Evolutionary conservation across 768 basidiomycete species (phyloP).

Genomic region (Auricularia sp.): DNA sequence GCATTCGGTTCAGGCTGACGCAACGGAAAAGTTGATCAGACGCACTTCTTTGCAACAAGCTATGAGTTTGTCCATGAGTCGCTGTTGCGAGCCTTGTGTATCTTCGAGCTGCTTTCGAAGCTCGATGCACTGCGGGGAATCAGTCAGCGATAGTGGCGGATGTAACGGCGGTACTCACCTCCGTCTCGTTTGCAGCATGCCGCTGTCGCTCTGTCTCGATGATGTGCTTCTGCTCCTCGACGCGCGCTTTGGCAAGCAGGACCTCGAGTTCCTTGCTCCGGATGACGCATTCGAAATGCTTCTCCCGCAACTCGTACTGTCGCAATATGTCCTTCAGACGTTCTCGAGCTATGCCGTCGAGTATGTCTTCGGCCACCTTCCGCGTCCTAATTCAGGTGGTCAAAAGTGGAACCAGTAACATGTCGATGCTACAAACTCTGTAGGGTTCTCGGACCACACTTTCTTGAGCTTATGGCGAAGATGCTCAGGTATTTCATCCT

Average conservation of each 20-base stretch:
- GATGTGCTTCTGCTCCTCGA: conserved; percentile 78
- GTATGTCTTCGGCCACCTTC: conserved; percentile 70
- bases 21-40: background rate
- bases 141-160: background rate
- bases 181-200: conserved; percentile 59
- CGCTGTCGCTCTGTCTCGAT: conserved; percentile 58
- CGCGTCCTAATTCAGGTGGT: conserved; percentile 41
- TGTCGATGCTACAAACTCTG: conserved; percentile 42
- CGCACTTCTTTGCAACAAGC: conserved; percentile 82
- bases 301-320: conserved; percentile 84
- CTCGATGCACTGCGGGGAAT: conserved; percentile 43
- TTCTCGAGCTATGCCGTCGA: conserved; percentile 80
- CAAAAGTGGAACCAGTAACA: background rate
- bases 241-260: conserved; percentile 73
- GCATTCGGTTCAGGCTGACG: conserved; percentile 10
- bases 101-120: conserved; percentile 71
- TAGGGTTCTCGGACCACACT: conserved; percentile 67
- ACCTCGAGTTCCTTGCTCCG: conserved; percentile 89
- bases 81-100: conserved; percentile 66
- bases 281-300: conserved; percentile 86
- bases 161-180: conserved; percentile 36
- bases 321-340: conserved; percentile 78
- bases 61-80: conserved; percentile 76
- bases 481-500: conserved; percentile 61
- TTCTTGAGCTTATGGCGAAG: conserved; percentile 65